Base-by-base conservation (phyloP, 73 alveolate genomes). In the Paramecium primaurelia region DNA sequence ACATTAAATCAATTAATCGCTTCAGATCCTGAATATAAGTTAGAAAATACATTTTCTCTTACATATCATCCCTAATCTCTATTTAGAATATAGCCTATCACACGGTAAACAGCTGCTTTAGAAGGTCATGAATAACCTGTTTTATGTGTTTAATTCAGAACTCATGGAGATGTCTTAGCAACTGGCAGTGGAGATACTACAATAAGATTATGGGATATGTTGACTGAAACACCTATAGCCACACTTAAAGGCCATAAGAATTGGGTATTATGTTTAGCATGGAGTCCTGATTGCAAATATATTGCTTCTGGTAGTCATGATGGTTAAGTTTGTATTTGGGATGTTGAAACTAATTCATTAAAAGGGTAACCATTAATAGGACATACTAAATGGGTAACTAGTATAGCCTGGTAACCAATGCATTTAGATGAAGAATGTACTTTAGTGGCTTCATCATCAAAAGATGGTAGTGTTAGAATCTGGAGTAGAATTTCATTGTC, bases 141-240 rank as follows among this genome's bases (percentile, higher is more conserved):
- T 28, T 92, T 96, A 90, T 88, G 97, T 16, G 97, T 96, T 6
- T 36, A 84, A 87, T 83, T 64, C 83, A 32, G 59, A 38, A 99
- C 99, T 4, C 99, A 97, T 95, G 99, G 99, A 2, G 93, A 95
- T 58, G 88, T 86, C 68, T 86, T 99, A 71, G 99, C 99, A 36
- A 92, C 99, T 0, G 99, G 99, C 12, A 97, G 99, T n/a, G 99
- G 99, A n/a, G 99, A 99, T 93, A 94, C 99, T 25, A 97, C 99
- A 1, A 99, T 99, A 49, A 58, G 98, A 58, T 44, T 98, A 42
- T 99, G 99, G 99, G 99, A 99, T 92, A 94, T 99, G 93, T 88
- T 93, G 84, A 98, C 99, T 9, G 99, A 98, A 95, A 96, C 99
- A 58, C 99, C 99, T 25, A 92, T 86, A 77, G 94, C 94, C 73